Conservation (phyloP, 805 yeast genomes). For the Saturnispora sekii region DNA sequence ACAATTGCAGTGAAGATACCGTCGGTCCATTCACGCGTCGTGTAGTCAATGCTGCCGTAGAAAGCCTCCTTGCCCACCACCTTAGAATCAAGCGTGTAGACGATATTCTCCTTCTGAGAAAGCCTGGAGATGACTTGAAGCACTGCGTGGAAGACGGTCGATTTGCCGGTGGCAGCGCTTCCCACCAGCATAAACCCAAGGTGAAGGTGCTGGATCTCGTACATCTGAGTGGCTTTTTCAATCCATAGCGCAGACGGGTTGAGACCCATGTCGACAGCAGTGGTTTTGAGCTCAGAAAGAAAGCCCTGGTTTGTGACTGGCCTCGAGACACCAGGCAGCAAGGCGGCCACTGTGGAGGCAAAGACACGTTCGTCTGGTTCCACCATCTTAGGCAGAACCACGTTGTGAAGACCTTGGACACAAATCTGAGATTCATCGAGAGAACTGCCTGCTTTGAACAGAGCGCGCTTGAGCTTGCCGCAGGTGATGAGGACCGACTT, state of each 20-base stretch:
- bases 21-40: slow-evolving; percentile 88
- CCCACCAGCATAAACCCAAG: slow-evolving; percentile 84
- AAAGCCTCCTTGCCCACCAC: slow-evolving; percentile 55
- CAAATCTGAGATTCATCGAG: slow-evolving; percentile 25
- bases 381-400: slow-evolving; percentile 60
- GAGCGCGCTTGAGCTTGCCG: slow-evolving; percentile 32
- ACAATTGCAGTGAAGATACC: slow-evolving; percentile 68
- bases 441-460: background rate
- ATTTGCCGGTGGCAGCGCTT: slow-evolving; percentile 64
- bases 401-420: slow-evolving; percentile 45
- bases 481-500: slow-evolving; percentile 57
- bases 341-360: slow-evolving; percentile 5
- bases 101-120: slow-evolving; percentile 27
- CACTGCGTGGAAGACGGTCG: slow-evolving; percentile 41
- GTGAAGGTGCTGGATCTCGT: slow-evolving; percentile 49
- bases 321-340: background rate
- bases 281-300: slow-evolving; percentile 14
- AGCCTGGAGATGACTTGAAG: slow-evolving; percentile 32
- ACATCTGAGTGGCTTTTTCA: slow-evolving; percentile 49
- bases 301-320: slow-evolving; percentile 5
- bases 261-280: slow-evolving; percentile 28
- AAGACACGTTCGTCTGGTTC: slow-evolving; percentile 41
- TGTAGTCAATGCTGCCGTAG: slow-evolving; percentile 60
- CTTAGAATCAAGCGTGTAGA: slow-evolving; percentile 61
- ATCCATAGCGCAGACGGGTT: slow-evolving; percentile 34